Percentiles rank a stretch among this genome's conserved stretches.
Evolutionary conservation across 352 stramenopile genomes (phyloP).

Genomic region (Globisporangium mamillatum): DNA sequence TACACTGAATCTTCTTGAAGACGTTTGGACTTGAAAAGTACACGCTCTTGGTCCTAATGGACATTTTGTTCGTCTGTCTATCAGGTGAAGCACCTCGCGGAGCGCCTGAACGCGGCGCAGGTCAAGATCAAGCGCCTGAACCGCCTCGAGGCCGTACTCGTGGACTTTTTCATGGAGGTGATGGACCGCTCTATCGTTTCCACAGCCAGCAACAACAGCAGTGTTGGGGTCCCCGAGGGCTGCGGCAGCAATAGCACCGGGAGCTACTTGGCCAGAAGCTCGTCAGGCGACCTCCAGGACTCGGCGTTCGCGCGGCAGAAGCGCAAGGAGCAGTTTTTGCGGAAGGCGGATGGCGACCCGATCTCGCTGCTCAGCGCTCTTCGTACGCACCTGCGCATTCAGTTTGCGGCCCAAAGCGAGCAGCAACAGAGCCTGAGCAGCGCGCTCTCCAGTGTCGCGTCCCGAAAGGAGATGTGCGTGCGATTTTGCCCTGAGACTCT

Average conservation of each 20-base stretch:
- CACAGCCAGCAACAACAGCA: background rate
- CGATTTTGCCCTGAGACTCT: background rate
- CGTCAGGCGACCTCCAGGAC: constrained; percentile 21
- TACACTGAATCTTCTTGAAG: background rate
- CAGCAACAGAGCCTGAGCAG: constrained; percentile 28
- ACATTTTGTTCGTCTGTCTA: background rate
- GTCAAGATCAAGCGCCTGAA: constrained; percentile 63
- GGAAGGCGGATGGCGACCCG: constrained; percentile 54
- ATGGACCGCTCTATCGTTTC: constrained; percentile 32
- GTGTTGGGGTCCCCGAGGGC: background rate
- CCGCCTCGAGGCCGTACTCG: constrained; percentile 59
- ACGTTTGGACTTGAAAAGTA: background rate
- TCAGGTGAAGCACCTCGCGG: constrained; percentile 58
- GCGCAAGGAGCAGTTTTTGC: constrained; percentile 55
- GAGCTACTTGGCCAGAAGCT: background rate
- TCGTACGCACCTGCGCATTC: constrained; percentile 64
- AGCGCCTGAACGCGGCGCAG: constrained; percentile 59
- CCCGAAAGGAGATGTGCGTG: constrained; percentile 33
- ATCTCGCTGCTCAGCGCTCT: constrained; percentile 69
- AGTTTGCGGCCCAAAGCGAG: constrained; percentile 48
- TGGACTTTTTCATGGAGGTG: constrained; percentile 74
- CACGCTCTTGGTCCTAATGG: background rate
- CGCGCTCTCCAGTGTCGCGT: constrained; percentile 24
- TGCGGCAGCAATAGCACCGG: constrained; percentile 5
- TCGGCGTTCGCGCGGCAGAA: constrained; percentile 40